Percentiles rank a stretch among this genome's conserved stretches.
phyloP scores from a whole-genome alignment of 2,329 filamentous ascomycete species.

The Akanthomyces muscarius region DNA sequence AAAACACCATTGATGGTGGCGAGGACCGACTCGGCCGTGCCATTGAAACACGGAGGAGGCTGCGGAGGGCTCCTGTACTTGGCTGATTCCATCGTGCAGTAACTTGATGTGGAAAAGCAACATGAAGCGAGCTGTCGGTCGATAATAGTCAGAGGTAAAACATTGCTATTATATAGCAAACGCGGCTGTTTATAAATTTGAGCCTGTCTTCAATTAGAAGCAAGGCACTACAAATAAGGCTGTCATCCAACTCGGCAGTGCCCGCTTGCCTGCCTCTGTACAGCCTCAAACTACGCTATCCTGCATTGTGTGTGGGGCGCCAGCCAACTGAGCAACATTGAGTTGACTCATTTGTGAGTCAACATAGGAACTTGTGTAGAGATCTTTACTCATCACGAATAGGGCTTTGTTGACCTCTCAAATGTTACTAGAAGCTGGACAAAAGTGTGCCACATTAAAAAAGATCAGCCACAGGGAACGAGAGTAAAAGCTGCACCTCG shows the following conservation, averaged over 20 bases:
- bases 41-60: constrained; percentile 71
- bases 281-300: neutral
- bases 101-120: neutral
- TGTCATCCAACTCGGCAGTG: neutral
- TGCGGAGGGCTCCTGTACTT: constrained; percentile 72
- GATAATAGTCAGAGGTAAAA: too few species aligned
- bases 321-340: neutral
- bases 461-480: too few species aligned
- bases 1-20: constrained; percentile 64
- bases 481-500: too few species aligned
- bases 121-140: neutral
- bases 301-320: neutral
- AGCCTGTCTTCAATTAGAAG: neutral
- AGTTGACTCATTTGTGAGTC: constrained; percentile 4
- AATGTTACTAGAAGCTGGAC: neutral
- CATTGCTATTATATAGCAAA: neutral
- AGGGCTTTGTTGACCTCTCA: neutral
- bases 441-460: neutral
- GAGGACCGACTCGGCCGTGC: constrained; percentile 66
- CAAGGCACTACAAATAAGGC: neutral
- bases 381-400: neutral
- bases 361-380: neutral
- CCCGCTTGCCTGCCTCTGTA: neutral
- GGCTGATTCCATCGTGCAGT: constrained; percentile 55
- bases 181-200: neutral